Percentiles rank a stretch among this genome's conserved stretches.
Evolutionary conservation across 768 basidiomycete species (phyloP).

Genomic region (Holtermanniella nyarrowii): DNA sequence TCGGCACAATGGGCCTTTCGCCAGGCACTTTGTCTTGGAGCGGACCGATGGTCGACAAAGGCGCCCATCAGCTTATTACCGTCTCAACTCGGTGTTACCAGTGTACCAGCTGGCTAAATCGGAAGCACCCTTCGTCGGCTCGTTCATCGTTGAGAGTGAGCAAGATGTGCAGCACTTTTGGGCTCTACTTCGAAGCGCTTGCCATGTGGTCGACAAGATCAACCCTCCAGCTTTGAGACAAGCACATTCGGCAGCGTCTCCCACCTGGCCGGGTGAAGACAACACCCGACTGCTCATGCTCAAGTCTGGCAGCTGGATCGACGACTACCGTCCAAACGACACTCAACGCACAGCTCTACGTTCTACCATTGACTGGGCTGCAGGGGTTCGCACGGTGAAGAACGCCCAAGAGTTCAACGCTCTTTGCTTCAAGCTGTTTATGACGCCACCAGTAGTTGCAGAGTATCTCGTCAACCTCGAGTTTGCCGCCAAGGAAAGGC

Average conservation of each 20-base stretch:
- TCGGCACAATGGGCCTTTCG: neutral
- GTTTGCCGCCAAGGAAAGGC: neutral
- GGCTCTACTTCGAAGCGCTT: slow-evolving; percentile 25
- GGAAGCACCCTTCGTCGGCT: neutral
- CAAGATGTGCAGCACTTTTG: slow-evolving; percentile 45
- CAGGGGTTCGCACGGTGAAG: slow-evolving; percentile 7
- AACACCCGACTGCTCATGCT: neutral
- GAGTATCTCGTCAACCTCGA: slow-evolving; percentile 2
- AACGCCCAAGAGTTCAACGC: slow-evolving; percentile 11
- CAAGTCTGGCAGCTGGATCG: neutral
- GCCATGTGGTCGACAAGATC: neutral
- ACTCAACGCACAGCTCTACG: slow-evolving; percentile 17
- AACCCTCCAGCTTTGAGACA: too few relatives aligned
- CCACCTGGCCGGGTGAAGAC: neutral
- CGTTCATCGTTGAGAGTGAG: slow-evolving; percentile 21
- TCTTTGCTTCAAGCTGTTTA: slow-evolving; percentile 16
- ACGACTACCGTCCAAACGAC: neutral
- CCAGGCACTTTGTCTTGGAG: neutral
- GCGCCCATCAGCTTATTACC: neutral
- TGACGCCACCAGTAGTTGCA: slow-evolving; percentile 11
- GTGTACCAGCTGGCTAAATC: neutral
- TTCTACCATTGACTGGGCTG: slow-evolving; percentile 6
- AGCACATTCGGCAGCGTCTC: neutral
- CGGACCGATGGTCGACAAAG: too few relatives aligned
- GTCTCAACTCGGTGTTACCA: neutral